Base-by-base conservation (phyloP, 495 filamentous ascomycete genomes). In the Aspergillus biplanus region DNA sequence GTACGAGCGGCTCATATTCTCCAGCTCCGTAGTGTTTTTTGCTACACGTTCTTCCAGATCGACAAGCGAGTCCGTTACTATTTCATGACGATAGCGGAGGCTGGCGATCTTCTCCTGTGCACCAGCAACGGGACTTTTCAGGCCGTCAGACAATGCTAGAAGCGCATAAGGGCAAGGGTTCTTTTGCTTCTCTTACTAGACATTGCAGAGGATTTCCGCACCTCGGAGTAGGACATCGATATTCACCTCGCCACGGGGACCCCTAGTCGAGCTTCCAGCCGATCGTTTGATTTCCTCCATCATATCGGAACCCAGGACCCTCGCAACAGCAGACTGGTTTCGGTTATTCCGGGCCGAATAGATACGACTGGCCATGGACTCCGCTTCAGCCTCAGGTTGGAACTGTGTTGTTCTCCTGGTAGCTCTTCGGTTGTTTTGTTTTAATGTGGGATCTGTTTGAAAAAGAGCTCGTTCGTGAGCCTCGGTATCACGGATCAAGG, bases 391-490 rank as follows among this genome's bases (percentile, higher is more conserved):
- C 59, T 82, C 80, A 6, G 72, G 53, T 35, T 76, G 69, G 63
- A 82, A 80, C 18, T 73, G 73, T 0, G 83, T 85, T 49, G 76
- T 79, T 35, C 85, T 71, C 37, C 84, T 74, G 46, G 78, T 81
- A 35, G 80, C 71, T 61, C 78, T 73, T 73, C 69, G 65, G 67
- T 72, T 72, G 59, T 31, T 62, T 16, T 73, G 48, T 55, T 81
- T 81, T 18, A 72, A 63, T 13, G 91, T 82, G 0, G 91, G 86
- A 6, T 93, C 91, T 8, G 96, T 87, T 39, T 93, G 93, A 79
- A 99, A 99, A 5, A 99, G 85, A 13, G 93, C 96, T 67, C 94
- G 90, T 77, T 99, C 95, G 78, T 99, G 95, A 16, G 87, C 79
- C 76, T 99, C 95, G 34, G 94, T 97, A 75, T 99, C 95, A 59